A percentile compares a stretch with the other conserved stretches of the same genome.
Evolutionary conservation across 306 rosid genomes (phyloP).

Genomic region (Rosa lucieae): DNA sequence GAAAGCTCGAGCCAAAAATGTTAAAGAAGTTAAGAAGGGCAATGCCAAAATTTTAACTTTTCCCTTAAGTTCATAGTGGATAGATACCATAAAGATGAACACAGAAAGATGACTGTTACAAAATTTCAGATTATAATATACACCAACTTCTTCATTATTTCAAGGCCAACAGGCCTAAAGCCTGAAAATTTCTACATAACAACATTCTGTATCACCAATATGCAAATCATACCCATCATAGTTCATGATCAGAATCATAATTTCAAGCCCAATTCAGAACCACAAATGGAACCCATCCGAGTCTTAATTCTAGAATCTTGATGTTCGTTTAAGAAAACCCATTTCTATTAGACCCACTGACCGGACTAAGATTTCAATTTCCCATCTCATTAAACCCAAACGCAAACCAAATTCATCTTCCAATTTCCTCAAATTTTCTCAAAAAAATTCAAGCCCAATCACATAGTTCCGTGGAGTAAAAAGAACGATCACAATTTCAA

Average conservation of each 20-base stretch:
- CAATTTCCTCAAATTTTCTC: background rate
- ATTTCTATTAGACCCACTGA: background rate
- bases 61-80: background rate
- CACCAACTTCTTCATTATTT: background rate
- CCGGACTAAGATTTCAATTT: background rate
- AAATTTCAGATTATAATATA: background rate
- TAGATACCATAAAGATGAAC: no score
- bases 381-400: background rate
- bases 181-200: background rate
- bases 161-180: background rate
- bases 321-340: background rate
- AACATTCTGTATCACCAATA: background rate
- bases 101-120: no score
- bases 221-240: background rate
- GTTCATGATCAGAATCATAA: background rate
- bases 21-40: no score
- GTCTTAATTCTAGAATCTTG: background rate
- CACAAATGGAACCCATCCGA: background rate
- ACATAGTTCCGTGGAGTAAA: background rate
- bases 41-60: background rate
- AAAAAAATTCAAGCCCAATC: background rate
- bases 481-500: background rate
- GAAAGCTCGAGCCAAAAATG: background rate
- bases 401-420: background rate
- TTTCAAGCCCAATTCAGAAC: background rate